A percentile compares a stretch with the other conserved stretches of the same genome.
phyloP scores from a whole-genome alignment of 169 alveolate genomes.

The Condylostoma magnum region DNA sequence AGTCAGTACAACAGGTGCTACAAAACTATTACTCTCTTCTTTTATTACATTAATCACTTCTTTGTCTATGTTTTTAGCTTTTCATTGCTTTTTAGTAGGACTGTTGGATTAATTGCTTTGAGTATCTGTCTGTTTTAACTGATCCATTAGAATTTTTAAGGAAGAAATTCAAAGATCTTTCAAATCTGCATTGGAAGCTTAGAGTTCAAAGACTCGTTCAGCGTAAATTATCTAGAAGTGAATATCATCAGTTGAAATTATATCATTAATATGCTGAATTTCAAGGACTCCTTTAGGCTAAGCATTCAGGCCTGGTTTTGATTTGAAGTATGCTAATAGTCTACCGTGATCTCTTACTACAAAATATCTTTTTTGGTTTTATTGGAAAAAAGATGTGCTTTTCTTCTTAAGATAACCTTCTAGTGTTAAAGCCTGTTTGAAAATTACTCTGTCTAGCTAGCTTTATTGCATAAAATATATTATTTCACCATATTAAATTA shows the following conservation, averaged over 20 bases:
- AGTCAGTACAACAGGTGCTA: neutral
- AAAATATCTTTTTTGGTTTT: constrained; percentile 47
- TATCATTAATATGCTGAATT: neutral
- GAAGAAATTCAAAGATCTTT: neutral
- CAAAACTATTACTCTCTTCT: neutral
- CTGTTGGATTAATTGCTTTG: neutral
- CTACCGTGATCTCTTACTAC: constrained; percentile 37
- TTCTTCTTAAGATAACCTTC: constrained; percentile 48
- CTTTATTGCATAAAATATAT: too few relatives aligned
- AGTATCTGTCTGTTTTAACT: neutral
- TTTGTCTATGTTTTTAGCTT: neutral
- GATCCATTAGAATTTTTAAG: neutral
- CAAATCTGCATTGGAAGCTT: constrained; percentile 19
- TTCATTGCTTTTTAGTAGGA: neutral
- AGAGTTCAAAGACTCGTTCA: neutral
- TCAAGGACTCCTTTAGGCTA: constrained; percentile 9
- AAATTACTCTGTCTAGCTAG: too few relatives aligned
- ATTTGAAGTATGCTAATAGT: constrained; percentile 35
- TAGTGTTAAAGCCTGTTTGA: constrained; percentile 33
- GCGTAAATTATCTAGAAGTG: neutral
- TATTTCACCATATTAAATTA: too few relatives aligned
- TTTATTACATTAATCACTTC: neutral
- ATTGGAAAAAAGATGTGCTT: constrained; percentile 25
- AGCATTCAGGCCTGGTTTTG: neutral
- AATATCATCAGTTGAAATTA: neutral